Evolutionary conservation across 306 rosid species (phyloP), one percentile per base, ranked within the genome.

Genomic region (Morella rubra): DNA sequence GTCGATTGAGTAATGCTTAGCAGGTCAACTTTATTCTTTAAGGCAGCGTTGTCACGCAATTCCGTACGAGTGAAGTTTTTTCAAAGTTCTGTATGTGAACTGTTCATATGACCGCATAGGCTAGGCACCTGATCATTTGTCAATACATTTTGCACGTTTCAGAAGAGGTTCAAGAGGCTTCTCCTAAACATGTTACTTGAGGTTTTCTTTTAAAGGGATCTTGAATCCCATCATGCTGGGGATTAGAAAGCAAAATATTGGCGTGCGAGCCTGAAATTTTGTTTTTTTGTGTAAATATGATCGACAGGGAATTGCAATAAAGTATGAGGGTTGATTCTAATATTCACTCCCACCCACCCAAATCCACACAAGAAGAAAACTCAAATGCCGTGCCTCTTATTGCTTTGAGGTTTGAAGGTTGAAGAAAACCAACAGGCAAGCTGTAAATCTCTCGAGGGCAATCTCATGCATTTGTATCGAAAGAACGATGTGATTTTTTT

Each of bases 281-380:
- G 37, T 32, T 32, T 32, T 46, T 69, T 55, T 66, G 68, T 77
- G 73, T 73, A 60, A 42, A 77, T 74, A 68, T 49, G 72, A 69
- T 41, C 41, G 12, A 51, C 40, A 20, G 15, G 68, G 46, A 72
- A 71, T 44, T 56, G 53, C 24, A 74, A 37, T 42, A 42, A 44
- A 42, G 50, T 66, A 65, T 1, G 50, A 19, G 49, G 13, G 18
- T 66, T 18, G 13, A 16, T 66, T 42, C n/a, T 66, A 15, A 62
- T 59, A 9, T 40, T 62, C 69, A 22, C 69, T 62, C 69, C 10
- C 16, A 62, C 69, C 10, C 16, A 62, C n/a, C 6, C 37, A 8
- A 62, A 6, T 62, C 45, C 46, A 37, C 46, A 16, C 27, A 1
- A 62, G 22, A 37, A 40, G 46, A 37, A 37, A 37, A 40, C 22